Evolutionary conservation across 202 grass and related monocot genomes (phyloP).

Genomic region (Alloteropsis angusta): DNA sequence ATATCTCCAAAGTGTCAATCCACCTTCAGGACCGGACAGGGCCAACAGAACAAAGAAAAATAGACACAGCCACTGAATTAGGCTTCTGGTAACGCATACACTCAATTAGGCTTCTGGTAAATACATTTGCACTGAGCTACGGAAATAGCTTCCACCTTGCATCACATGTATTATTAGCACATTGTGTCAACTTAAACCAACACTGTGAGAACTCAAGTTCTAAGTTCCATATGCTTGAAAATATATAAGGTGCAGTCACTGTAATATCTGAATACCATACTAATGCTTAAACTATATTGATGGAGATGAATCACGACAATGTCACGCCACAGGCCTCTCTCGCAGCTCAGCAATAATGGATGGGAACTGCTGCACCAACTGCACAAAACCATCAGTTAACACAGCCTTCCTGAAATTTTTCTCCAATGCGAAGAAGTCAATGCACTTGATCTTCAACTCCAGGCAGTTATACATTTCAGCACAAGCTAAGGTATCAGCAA

Average conservation of each 20-base stretch:
- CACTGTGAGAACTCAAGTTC: background rate
- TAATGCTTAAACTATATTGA: background rate
- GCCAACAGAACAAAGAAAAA: background rate
- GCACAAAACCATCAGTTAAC: background rate
- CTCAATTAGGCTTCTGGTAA: background rate
- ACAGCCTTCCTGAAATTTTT: constrained; percentile 1
- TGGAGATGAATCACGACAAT: background rate
- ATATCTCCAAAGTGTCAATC: background rate
- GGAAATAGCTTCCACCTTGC: background rate
- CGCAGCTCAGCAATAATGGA: background rate
- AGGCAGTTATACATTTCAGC: constrained; percentile 31
- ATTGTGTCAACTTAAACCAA: background rate
- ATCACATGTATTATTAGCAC: background rate
- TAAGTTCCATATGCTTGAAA: background rate
- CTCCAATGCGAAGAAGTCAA: constrained; percentile 12
- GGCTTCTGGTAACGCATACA: background rate
- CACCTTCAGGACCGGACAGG: background rate
- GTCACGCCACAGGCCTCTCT: background rate
- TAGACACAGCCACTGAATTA: background rate
- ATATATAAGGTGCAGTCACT: background rate
- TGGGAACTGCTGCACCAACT: background rate
- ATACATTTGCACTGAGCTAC: background rate
- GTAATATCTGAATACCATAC: background rate
- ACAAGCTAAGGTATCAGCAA: background rate
- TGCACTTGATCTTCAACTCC: constrained; percentile 5